Base-by-base conservation (phyloP, 2,329 filamentous ascomycete species). In the Penicillium frequentans region DNA sequence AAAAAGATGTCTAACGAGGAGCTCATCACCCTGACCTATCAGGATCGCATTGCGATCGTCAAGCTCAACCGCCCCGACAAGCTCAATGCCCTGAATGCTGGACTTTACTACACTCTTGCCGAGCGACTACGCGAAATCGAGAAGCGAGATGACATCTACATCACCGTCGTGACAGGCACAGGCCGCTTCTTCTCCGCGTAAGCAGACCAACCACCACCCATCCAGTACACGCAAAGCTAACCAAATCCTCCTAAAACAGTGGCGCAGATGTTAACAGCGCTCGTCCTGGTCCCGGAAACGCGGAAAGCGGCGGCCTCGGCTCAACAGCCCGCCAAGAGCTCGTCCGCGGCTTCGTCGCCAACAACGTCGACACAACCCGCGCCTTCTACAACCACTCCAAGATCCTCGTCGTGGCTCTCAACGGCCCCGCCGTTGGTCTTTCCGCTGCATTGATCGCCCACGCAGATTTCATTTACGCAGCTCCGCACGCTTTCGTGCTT, bases 371-470 rank as follows among this genome's bases (percentile, higher is more conserved):
- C 82, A 84, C 91, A 68, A 95, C 93, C 2, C 88, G 91, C 67
- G 88, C 91, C 66, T 96, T 98, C 80, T 93, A 95, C 80, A 88
- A 87, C 14, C 95, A 98, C 77, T 90, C 92, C 67, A 97, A 98
- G 79, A 90, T 98, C 76, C 89, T 98, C 24, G 84, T 98, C 58
- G 88, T 88, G 0, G 95, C 91, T 0, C 87, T 98, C 64, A 98
- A 98, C 77, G 95, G 93, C 3, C 95, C 95, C 6, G 92, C 87
- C 11, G 83, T 99, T 52, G 95, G 95, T 6, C 87, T 98, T 31
- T 90, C 89, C 2, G 95, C 93, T 1, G 93, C 93, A 0, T 77
- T 98, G 0, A 80, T 91, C 56, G 88, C 87, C 27, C 90, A 91
- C 73, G 90, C 90, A 24, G 95, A 98, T 80, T 98, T 98, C 79